phyloP scores from a whole-genome alignment of 2,329 filamentous ascomycete genomes.

The Colletotrichum sp. region DNA sequence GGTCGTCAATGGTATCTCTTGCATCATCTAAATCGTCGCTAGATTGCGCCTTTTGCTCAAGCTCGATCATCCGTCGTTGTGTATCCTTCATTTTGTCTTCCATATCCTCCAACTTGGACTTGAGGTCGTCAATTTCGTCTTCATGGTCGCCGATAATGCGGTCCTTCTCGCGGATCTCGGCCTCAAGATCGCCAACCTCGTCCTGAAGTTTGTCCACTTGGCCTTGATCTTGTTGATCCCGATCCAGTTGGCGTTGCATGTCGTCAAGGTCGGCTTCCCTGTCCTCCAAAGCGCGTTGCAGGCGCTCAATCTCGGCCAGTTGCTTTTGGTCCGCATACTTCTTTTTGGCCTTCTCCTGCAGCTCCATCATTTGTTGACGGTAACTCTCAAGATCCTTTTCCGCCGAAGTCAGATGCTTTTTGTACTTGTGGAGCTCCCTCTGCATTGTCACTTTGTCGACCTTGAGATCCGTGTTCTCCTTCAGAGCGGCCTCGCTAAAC shows the following conservation, averaged over 20 bases:
- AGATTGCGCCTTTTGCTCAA: constrained; percentile 61
- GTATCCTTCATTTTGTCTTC: constrained; percentile 64
- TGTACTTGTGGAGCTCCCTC: constrained; percentile 82
- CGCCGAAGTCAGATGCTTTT: constrained; percentile 80
- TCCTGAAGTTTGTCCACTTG: constrained; percentile 72
- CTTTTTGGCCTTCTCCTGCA: constrained; percentile 80
- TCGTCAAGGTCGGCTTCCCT: constrained; percentile 65
- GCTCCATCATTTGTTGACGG: constrained; percentile 78
- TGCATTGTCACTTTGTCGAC: constrained; percentile 91
- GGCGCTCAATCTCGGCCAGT: constrained; percentile 61
- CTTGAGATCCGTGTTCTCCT: constrained; percentile 96
- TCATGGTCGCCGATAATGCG: constrained; percentile 74
- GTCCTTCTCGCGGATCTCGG: constrained; percentile 77
- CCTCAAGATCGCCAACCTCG: constrained; percentile 77
- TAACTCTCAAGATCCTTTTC: constrained; percentile 88
- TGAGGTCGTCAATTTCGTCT: constrained; percentile 74
- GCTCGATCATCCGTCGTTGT: constrained; percentile 52
- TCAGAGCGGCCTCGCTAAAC: constrained; percentile 85
- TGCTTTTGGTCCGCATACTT: constrained; percentile 75
- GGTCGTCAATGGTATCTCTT: constrained; percentile 61
- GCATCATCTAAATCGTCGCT: constrained; percentile 60
- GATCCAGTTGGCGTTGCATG: constrained; percentile 62
- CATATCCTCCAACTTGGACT: constrained; percentile 53
- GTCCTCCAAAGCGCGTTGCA: constrained; percentile 61
- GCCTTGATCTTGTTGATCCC: constrained; percentile 59